Evolutionary conservation across 1,284 basidiomycete genomes (phyloP), one percentile per base, ranked within the genome.

Genomic region (Sanghuangporus baumii): DNA sequence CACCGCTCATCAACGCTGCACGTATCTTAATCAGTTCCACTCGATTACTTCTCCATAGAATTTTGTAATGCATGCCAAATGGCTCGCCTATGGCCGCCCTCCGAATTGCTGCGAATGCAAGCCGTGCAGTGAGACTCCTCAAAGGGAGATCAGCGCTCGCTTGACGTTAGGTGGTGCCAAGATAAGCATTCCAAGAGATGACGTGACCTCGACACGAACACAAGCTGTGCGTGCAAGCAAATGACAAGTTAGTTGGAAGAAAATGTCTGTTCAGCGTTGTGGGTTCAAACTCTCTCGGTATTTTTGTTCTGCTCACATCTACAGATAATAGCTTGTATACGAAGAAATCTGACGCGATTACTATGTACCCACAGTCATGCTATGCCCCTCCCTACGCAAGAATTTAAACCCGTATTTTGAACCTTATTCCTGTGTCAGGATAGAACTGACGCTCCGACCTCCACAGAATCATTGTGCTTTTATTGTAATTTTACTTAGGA

Each of bases 1-100:
- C 48, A 20, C 12, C 26, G 7, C 7, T 36, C 14, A n/a, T 26
- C 26, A 7, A n/a, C 8, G 37, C 37, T 12, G 11, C 16, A 5
- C 31, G 16, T 6, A 14, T 8, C 14, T 12, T 26, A 34, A 31
- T 36, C 31, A n/a, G 4, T 51, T 3, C 20, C 23, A 20, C n/a
- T 23, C 23, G 41, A 23, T 16, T 23, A 43, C 23, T 38, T n/a
- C 31, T 40, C 20, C n/a, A 31, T 20, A 52, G 59, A 50, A 41
- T 16, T 60, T 60, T 26, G 59, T 60, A 4, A n/a, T 60, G 20
- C 59, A 60, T 31, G 59, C 48, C n/a, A 60, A 52, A 37, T 60
- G 59, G 59, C 59, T 60, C 37, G 59, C 59, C 3, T 54, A 60
- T 37, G 59, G 59, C 9, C n/a, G 47, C 16, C 59, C 48, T 14